These are phyloP conservation scores for Hymenoscyphus albidus DNA, from an alignment of 2,329 filamentous ascomycete species.

Conservation along the genomic window DNA sequence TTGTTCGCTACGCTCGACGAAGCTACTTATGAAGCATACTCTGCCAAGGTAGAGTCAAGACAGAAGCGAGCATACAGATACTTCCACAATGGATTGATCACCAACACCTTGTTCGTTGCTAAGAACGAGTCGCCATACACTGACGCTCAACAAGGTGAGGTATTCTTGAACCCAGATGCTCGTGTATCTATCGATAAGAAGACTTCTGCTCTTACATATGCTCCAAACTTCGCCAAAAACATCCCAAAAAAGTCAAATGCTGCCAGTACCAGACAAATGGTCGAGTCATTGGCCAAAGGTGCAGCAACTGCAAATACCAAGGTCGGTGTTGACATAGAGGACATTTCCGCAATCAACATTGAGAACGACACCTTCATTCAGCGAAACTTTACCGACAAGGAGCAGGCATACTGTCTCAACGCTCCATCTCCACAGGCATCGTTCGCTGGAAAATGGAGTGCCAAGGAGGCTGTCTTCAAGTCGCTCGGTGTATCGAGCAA, in stretches of 20 bases:
- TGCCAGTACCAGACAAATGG: slow-evolving; percentile 57
- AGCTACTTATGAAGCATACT: slow-evolving; percentile 76
- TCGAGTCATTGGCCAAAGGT: slow-evolving; percentile 71
- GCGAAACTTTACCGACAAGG: slow-evolving; percentile 84
- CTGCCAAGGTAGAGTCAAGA: slow-evolving; percentile 80
- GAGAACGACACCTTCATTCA: slow-evolving; percentile 91
- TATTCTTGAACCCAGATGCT: slow-evolving; percentile 91
- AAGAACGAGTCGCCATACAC: slow-evolving; percentile 89
- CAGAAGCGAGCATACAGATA: slow-evolving; percentile 99
- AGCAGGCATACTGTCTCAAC: slow-evolving; percentile 82
- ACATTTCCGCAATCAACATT: slow-evolving; percentile 81
- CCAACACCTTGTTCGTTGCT: slow-evolving; percentile 95
- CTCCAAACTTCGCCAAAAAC: slow-evolving; percentile 60
- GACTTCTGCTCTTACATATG: slow-evolving; percentile 71
- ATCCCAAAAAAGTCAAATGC: slow-evolving; percentile 57
- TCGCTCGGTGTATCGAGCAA: slow-evolving; percentile 81
- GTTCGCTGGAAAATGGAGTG: slow-evolving; percentile 93
- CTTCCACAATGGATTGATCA: slow-evolving; percentile 98
- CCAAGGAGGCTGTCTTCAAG: slow-evolving; percentile 99
- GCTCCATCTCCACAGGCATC: slow-evolving; percentile 79
- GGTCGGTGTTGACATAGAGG: slow-evolving; percentile 92
- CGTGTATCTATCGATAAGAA: slow-evolving; percentile 86
- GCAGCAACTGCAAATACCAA: slow-evolving; percentile 63
- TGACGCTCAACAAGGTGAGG: slow-evolving; percentile 77
- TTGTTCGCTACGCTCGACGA: slow-evolving; percentile 92